Conservation (phyloP, 371 early-diverging fungal species). For the Rhizomucor pusillus region DNA sequence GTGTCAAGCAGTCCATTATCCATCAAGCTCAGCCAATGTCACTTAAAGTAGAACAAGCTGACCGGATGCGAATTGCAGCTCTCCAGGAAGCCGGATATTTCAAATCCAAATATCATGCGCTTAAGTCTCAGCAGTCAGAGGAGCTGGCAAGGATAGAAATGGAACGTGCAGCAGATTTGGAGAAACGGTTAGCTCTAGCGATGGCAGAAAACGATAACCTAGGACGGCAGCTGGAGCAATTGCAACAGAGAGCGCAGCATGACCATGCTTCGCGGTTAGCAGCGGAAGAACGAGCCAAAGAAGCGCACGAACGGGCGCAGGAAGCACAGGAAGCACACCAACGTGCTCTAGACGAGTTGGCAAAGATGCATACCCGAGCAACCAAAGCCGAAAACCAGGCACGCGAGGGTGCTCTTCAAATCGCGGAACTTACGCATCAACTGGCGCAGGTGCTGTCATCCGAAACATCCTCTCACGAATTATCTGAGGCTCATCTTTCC, state of each 20-base stretch:
- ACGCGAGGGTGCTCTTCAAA: slow-evolving; percentile 31
- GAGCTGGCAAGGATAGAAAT: slow-evolving; percentile 30
- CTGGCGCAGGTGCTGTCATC: slow-evolving; percentile 21
- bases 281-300: slow-evolving; percentile 50
- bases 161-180: slow-evolving; percentile 47
- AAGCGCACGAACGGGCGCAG: slow-evolving; percentile 47
- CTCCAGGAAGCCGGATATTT: slow-evolving; percentile 62
- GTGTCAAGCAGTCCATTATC: slow-evolving; percentile 41
- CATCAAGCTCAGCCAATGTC: slow-evolving; percentile 56
- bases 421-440: slow-evolving; percentile 27
- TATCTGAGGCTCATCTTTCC: slow-evolving; percentile 56
- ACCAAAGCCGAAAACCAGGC: slow-evolving; percentile 43
- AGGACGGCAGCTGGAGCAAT: slow-evolving; percentile 28
- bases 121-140: slow-evolving; percentile 27
- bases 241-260: slow-evolving; percentile 43
- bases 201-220: slow-evolving; percentile 44
- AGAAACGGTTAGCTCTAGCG: slow-evolving; percentile 43
- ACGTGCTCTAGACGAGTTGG: slow-evolving; percentile 43
- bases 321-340: slow-evolving; percentile 50
- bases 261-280: slow-evolving; percentile 39
- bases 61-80: slow-evolving; percentile 52
- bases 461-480: slow-evolving; percentile 12
- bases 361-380: slow-evolving; percentile 37
- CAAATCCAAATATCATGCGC: slow-evolving; percentile 44
- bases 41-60: slow-evolving; percentile 49